phyloP scores from a whole-genome alignment of 768 basidiomycete species.

The Tephrocybe sp. region DNA sequence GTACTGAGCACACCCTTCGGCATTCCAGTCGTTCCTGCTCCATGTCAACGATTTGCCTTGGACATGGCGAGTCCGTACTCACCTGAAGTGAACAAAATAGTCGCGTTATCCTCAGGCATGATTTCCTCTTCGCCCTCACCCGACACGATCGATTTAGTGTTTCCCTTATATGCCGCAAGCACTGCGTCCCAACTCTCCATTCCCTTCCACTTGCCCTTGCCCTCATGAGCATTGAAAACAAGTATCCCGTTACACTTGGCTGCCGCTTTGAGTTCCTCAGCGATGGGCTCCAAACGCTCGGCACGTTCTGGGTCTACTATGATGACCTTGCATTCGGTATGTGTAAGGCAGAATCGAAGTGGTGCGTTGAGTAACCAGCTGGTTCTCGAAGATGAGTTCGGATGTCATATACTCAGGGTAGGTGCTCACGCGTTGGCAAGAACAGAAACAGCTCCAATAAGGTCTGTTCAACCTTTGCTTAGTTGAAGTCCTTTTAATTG shows the following conservation, averaged over 20 bases:
- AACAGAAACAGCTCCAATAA: slow-evolving; percentile 49
- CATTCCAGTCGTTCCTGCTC: slow-evolving; percentile 29
- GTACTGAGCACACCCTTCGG: slow-evolving; percentile 52
- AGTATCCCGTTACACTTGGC: slow-evolving; percentile 35
- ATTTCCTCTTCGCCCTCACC: slow-evolving; percentile 30
- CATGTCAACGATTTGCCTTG: neutral
- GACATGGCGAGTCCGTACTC: slow-evolving; percentile 6
- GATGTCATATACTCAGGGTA: neutral
- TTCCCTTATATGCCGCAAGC: slow-evolving; percentile 30
- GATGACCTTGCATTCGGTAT: slow-evolving; percentile 41
- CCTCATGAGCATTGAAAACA: slow-evolving; percentile 34
- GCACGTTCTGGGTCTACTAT: slow-evolving; percentile 47
- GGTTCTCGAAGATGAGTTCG: neutral
- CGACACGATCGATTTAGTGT: slow-evolving; percentile 24
- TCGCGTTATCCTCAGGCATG: slow-evolving; percentile 45
- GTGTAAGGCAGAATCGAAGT: slow-evolving; percentile 42
- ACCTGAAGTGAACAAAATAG: slow-evolving; percentile 55
- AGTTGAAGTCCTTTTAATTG: neutral
- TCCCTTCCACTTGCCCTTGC: slow-evolving; percentile 40
- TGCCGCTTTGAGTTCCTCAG: slow-evolving; percentile 25
- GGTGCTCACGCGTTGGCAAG: slow-evolving; percentile 45
- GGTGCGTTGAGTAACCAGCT: slow-evolving; percentile 42
- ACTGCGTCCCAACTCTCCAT: slow-evolving; percentile 38
- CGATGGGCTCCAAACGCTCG: slow-evolving; percentile 29
- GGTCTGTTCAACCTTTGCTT: slow-evolving; percentile 22